These are phyloP conservation scores for Botryotinia calthae DNA, from an alignment of 2,329 filamentous ascomycete genomes.

Conservation along the genomic window DNA sequence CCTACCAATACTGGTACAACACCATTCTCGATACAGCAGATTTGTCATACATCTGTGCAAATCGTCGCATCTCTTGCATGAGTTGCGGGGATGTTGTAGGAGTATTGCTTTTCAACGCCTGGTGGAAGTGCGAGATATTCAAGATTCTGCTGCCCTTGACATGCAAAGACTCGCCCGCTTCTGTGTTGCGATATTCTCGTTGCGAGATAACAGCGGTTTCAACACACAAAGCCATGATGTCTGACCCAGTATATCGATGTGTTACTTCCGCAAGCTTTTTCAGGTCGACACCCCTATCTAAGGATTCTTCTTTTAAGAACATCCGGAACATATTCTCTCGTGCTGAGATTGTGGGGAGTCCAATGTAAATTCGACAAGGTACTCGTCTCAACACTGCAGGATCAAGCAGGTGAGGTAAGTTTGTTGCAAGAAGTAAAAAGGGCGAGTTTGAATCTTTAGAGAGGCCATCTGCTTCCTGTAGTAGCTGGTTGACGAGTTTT, in stretches of 20 bases:
- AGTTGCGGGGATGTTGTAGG: neutral
- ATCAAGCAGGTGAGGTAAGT: neutral
- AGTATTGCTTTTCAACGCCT: neutral
- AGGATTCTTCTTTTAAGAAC: neutral
- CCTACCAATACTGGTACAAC: neutral
- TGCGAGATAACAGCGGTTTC: neutral
- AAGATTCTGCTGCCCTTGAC: neutral
- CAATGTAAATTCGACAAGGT: neutral
- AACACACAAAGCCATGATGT: neutral
- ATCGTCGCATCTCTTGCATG: neutral
- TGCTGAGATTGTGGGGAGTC: neutral
- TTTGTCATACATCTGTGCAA: neutral
- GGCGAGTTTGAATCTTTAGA: neutral
- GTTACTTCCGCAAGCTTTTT: neutral
- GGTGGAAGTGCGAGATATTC: neutral
- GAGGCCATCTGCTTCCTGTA: neutral
- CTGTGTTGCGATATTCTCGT: neutral
- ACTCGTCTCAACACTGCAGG: neutral
- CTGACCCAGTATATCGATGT: neutral
- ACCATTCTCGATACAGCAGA: neutral
- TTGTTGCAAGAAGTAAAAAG: neutral
- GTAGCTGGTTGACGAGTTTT: neutral
- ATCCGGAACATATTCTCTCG: neutral
- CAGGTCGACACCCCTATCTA: neutral
- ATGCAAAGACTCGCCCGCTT: neutral